A percentile compares a stretch with the other conserved stretches of the same genome.
phyloP scores from a whole-genome alignment of 2,329 filamentous ascomycete genomes.

The Trichophyton equinum region DNA sequence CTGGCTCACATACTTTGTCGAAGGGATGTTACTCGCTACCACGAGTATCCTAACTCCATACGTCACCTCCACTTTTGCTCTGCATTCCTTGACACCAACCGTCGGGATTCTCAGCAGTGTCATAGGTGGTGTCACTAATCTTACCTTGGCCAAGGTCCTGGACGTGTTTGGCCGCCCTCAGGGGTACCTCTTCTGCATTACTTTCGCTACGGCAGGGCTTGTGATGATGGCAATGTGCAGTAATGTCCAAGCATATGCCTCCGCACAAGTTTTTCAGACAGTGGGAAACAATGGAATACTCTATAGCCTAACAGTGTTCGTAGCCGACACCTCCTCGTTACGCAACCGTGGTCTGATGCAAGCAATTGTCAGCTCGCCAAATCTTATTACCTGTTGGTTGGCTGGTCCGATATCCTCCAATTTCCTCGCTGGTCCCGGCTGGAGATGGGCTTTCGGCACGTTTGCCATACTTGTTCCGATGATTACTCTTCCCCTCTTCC shows the following conservation, averaged over 20 bases:
- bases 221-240: conserved; percentile 51
- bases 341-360: conserved; percentile 47
- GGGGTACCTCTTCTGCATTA: conserved; percentile 38
- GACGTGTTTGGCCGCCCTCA: conserved; percentile 49
- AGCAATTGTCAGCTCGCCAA: conserved; percentile 43
- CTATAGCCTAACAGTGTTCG: conserved; percentile 45
- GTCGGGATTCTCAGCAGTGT: conserved; percentile 42
- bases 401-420: conserved; percentile 38
- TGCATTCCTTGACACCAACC: conserved; percentile 41
- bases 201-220: conserved; percentile 35
- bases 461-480: conserved; percentile 50
- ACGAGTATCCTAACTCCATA: conserved; percentile 33
- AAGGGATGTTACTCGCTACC: conserved; percentile 23
- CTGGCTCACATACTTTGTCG: conserved; percentile 28
- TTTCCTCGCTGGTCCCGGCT: conserved; percentile 41
- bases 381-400: conserved; percentile 31
- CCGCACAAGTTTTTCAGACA: conserved; percentile 36
- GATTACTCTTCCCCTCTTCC: conserved; percentile 43
- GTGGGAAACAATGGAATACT: conserved; percentile 43
- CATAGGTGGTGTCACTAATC: conserved; percentile 43
- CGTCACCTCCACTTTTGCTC: conserved; percentile 39
- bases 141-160: conserved; percentile 50
- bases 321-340: conserved; percentile 49
- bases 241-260: conserved; percentile 47
- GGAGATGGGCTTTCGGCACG: conserved; percentile 51